Percentiles rank a stretch among this genome's conserved stretches.
These are phyloP conservation scores for Pezicula rhizophila DNA, from an alignment of 2,329 filamentous ascomycete species.

Conservation along the genomic window DNA sequence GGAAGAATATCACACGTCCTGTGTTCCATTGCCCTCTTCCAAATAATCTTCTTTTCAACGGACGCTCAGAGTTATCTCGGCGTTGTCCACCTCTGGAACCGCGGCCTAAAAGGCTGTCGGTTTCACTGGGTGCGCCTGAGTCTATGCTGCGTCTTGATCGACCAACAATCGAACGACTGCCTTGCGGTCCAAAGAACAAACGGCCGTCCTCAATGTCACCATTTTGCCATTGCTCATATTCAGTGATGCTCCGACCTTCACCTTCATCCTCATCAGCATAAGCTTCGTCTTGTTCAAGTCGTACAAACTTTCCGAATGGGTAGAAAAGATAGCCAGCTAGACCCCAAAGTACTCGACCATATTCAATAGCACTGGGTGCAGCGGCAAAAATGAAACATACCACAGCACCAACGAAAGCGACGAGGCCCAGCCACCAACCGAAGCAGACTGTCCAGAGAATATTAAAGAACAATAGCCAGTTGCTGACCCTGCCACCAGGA, in stretches of 20 bases:
- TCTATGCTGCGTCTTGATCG: conserved; percentile 84
- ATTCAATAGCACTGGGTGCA: conserved; percentile 73
- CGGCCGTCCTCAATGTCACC: conserved; percentile 93
- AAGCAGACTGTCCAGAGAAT: conserved; percentile 84
- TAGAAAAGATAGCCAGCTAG: conserved; percentile 86
- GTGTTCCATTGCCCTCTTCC: conserved; percentile 94
- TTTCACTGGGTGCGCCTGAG: conserved; percentile 69
- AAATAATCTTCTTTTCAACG: conserved; percentile 78
- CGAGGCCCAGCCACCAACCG: conserved; percentile 88
- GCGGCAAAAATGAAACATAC: conserved; percentile 77
- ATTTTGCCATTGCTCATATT: conserved; percentile 99
- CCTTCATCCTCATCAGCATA: conserved; percentile 93
- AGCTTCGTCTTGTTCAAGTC: conserved; percentile 86
- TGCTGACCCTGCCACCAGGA: conserved; percentile 79
- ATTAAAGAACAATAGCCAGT: conserved; percentile 83
- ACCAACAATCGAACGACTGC: conserved; percentile 74
- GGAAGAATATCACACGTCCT: conserved; percentile 89
- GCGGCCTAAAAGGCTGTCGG: conserved; percentile 77
- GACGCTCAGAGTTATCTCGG: conserved; percentile 33
- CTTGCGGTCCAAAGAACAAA: conserved; percentile 82
- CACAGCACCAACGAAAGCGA: conserved; percentile 67
- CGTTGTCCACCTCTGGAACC: conserved; percentile 42
- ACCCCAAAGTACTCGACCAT: conserved; percentile 79
- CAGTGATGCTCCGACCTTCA: conserved; percentile 92
- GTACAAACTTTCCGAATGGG: conserved; percentile 94